phyloP scores from a whole-genome alignment of 148 eudicot genomes.

The Chenopodium berlandieri region DNA sequence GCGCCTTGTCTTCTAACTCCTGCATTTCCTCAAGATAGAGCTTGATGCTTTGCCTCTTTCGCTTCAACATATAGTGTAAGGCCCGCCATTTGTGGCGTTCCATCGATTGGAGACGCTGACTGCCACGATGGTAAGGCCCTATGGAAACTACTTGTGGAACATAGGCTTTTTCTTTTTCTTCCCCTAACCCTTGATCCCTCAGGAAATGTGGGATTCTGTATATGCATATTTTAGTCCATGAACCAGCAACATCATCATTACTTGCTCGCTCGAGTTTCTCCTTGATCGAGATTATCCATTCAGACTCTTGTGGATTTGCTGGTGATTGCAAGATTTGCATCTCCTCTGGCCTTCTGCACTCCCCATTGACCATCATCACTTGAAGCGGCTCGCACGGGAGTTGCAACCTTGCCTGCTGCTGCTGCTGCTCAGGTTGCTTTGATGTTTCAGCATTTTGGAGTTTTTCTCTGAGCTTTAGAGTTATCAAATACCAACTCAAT shows the following conservation, averaged over 20 bases:
- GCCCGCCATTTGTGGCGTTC: conserved; percentile 90
- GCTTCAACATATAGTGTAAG: conserved; percentile 49
- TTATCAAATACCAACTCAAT: conserved; percentile 87
- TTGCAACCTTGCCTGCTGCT: conserved; percentile 24
- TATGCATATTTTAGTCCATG: conserved; percentile 64
- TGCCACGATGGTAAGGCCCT: conserved; percentile 80
- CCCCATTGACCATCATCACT: conserved; percentile 27
- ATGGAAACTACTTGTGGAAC: conserved; percentile 76
- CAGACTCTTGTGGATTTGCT: conserved; percentile 41
- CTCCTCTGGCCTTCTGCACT: background rate
- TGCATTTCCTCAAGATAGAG: conserved; percentile 54
- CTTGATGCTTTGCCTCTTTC: conserved; percentile 44
- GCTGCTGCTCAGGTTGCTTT: conserved; percentile 17
- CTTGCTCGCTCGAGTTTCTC: conserved; percentile 61
- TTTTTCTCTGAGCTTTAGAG: conserved; percentile 83
- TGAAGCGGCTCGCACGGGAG: conserved; percentile 25
- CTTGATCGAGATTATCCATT: conserved; percentile 64
- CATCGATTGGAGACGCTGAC: conserved; percentile 50
- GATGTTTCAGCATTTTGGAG: conserved; percentile 30
- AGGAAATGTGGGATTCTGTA: conserved; percentile 69
- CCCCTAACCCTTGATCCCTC: conserved; percentile 39
- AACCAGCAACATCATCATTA: conserved; percentile 46
- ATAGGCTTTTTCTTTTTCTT: conserved; percentile 62
- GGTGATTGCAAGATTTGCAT: background rate
- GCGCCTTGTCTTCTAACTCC: conserved; percentile 57